These are phyloP conservation scores for Musa acuminata DNA, from an alignment of 176 grass and related monocot species.

Conservation along the genomic window DNA sequence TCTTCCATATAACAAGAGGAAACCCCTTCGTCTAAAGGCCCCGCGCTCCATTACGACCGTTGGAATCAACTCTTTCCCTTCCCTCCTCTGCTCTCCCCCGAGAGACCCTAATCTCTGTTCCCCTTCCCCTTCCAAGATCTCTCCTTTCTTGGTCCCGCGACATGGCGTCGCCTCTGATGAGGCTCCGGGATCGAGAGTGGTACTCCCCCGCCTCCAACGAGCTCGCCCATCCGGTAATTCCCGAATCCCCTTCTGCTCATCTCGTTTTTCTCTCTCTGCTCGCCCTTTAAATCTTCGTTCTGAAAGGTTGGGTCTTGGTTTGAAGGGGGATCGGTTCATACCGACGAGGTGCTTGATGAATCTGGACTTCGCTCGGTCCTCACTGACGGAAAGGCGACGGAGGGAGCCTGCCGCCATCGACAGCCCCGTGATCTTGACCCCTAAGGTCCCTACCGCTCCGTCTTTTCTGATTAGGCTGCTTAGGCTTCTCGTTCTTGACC, in stretches of 20 bases:
- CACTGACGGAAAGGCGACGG: conserved; percentile 6
- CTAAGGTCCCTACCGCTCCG: conserved; percentile 4
- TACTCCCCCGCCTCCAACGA: background rate
- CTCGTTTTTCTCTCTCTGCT: background rate
- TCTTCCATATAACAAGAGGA: too few relatives aligned
- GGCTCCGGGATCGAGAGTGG: conserved; percentile 4
- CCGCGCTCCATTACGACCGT: too few relatives aligned
- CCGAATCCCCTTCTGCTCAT: background rate
- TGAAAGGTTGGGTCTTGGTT: background rate
- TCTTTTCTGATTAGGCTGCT: too few relatives aligned
- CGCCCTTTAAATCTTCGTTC: background rate
- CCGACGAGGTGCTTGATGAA: conserved; percentile 37
- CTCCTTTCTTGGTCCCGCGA: too few relatives aligned
- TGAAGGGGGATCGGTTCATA: conserved; percentile 28
- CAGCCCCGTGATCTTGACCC: background rate
- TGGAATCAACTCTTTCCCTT: too few relatives aligned
- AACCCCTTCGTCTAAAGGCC: too few relatives aligned
- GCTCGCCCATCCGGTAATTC: background rate
- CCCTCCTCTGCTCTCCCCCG: too few relatives aligned
- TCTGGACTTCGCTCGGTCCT: conserved; percentile 25
- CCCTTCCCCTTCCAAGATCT: too few relatives aligned
- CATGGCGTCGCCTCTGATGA: background rate
- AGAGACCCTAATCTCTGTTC: too few relatives aligned
- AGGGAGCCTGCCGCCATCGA: conserved; percentile 14
- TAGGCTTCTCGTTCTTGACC: background rate